Evolutionary conservation across 768 basidiomycete species (phyloP).

Genomic region (Kwoniella shandongensis): DNA sequence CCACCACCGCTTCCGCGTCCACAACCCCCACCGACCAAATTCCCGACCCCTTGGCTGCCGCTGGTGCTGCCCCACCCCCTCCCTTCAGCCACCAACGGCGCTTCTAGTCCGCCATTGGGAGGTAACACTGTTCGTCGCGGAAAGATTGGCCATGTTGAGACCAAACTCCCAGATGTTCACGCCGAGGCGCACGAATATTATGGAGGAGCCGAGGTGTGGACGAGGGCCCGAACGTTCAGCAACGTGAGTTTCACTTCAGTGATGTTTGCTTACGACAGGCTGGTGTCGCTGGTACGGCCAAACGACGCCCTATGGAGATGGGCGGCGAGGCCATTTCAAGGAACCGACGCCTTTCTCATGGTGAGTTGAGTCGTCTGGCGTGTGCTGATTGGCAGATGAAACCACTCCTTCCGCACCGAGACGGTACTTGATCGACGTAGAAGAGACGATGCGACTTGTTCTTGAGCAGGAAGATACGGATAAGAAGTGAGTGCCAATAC

Average conservation of each 20-base stretch:
- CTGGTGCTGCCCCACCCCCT: constrained; percentile 18
- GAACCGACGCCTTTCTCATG: constrained; percentile 82
- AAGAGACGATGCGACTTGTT: constrained; percentile 93
- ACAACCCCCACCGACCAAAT: constrained; percentile 30
- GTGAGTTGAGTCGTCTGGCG: constrained; percentile 26
- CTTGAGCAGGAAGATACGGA: constrained; percentile 98
- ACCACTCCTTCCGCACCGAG: constrained; percentile 74
- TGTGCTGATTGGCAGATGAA: constrained; percentile 59
- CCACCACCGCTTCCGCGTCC: constrained; percentile 28
- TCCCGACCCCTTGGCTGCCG: constrained; percentile 29
- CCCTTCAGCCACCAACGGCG: constrained; percentile 13
- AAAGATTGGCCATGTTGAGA: constrained; percentile 30
- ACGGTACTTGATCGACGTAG: constrained; percentile 93
- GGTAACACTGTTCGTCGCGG: constrained; percentile 15
- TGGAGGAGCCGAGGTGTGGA: constrained; percentile 72
- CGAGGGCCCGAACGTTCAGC: constrained; percentile 84
- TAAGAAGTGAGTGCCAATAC: constrained; percentile 61
- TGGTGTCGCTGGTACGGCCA: constrained; percentile 70
- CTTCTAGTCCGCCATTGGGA: neutral
- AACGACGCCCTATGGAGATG: constrained; percentile 69
- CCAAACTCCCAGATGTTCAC: constrained; percentile 56
- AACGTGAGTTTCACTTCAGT: constrained; percentile 60
- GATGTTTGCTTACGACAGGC: constrained; percentile 57
- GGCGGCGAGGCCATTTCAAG: constrained; percentile 73
- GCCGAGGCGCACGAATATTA: constrained; percentile 79